Evolutionary conservation across 2,329 filamentous ascomycete genomes (phyloP), one percentile per base, ranked within the genome.

Genomic region (Aureobasidium sp.): DNA sequence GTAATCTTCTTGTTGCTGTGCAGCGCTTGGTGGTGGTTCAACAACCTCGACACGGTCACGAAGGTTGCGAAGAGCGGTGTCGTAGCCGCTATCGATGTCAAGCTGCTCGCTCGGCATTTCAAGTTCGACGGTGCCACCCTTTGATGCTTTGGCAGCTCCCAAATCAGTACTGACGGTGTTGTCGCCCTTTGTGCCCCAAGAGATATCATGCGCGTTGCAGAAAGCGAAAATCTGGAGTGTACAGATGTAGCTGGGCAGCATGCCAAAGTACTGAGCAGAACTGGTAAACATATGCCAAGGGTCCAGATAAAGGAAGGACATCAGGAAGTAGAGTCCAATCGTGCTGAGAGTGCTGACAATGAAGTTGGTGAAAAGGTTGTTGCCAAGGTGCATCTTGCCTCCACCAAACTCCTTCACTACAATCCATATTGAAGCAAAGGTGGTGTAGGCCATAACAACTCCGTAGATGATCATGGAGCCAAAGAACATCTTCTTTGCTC

Each of bases 221-320:
- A 99, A 99, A 47, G 94, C 94, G 76, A 99, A 99, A 22, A 97
- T 91, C 75, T 99, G 94, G 2, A 99, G 82, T 0, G 91, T 97
- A 79, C 94, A 97, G 75, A 99, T 96, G 78, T 97, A 99, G 42
- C 82, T 87, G 0, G 94, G 94, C 39, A 99, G 81, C 29, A 99
- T 85, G 50, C 92, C 82, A 73, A 99, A 97, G 79, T 99, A 99
- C 73, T 97, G 92, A 0, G 82, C 84, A 0, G 90, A 86, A 0
- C 88, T 93, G 14, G 94, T 99, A 77, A 99, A 89, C 89, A 99
- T 94, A 79, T 99, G 94, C 94, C 94, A 99, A 0, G 94, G 94
- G 68, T 99, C 95, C 50, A 99, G 84, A 76, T 99, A 99, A 64
- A 99, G 77, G 77, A 99, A 91, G 27, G 89, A 94, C 87, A 96